Evolutionary conservation across 2,329 filamentous ascomycete species (phyloP), one percentile per base, ranked within the genome.

Genomic region (Fusarium staphyleae): DNA sequence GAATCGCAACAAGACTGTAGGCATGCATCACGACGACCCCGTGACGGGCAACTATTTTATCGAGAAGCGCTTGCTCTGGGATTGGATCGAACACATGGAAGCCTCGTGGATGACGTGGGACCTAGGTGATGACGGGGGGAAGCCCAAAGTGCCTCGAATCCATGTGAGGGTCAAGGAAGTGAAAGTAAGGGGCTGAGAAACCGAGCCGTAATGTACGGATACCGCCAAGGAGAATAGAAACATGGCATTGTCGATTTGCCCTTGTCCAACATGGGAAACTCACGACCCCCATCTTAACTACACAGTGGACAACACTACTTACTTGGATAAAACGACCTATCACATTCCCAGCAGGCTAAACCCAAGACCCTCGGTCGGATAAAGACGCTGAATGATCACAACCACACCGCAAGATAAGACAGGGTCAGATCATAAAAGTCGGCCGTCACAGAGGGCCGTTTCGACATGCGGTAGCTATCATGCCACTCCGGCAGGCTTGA

Each of bases 381-480:
- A 50, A 44, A 57, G 13, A 33, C 18, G 36, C 4, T n/a, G 18
- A 48, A 26, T 28, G n/a, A n/a, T n/a, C n/a, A n/a, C 41, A 59
- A 12, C 26, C 42, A 59, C 56, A 60, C 56, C 51, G 51, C 35
- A 60, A 60, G 55, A 56, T 48, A 51, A 47, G 48, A 22, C 28
- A 34, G 10, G 28, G 39, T 30, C 28, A n/a, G 9, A 60, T 60
- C 52, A 52, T 35, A 52, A 42, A 49, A 11, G n/a, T 32, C 12
- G 12, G 33, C 15, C 19, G 11, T 18, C 16, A 13, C 33, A 6
- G 19, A 22, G 7, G 4, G 7, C 4, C 19, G 19, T 22, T 22
- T n/a, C n/a, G n/a, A n/a, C n/a, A n/a, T n/a, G n/a, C n/a, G 19
- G 7, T 22, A 32, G 8, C 18, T 4, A 16, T 54, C 48, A 49